Evolutionary conservation across 768 basidiomycete species (phyloP).

Genomic region (Pulveroboletus sp.): DNA sequence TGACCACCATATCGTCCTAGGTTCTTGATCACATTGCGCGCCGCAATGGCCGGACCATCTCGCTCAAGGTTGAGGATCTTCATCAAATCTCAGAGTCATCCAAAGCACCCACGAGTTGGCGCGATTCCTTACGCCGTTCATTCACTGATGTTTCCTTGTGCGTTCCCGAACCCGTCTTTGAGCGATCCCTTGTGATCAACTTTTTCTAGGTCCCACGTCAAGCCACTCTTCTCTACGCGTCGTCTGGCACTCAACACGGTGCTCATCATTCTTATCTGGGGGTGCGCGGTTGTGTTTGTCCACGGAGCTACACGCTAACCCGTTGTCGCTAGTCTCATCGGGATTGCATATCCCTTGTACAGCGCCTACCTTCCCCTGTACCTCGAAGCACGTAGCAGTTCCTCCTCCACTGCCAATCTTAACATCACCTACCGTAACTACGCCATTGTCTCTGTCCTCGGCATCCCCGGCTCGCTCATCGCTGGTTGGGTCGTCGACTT

Average conservation of each 20-base stretch:
- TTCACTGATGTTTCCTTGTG: constrained; percentile 40
- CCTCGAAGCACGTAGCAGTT: constrained; percentile 33
- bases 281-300: constrained; percentile 26
- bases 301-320: background rate
- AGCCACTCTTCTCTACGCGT: constrained; percentile 43
- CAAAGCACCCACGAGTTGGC: constrained; percentile 12
- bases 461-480: constrained; percentile 45
- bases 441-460: constrained; percentile 43
- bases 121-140: constrained; percentile 27
- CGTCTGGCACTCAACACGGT: constrained; percentile 43
- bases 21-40: constrained; percentile 46
- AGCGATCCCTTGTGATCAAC: background rate
- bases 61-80: constrained; percentile 44
- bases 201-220: constrained; percentile 40
- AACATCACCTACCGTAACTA: constrained; percentile 44
- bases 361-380: constrained; percentile 49
- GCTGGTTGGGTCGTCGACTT: constrained; percentile 43
- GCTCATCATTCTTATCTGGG: constrained; percentile 49
- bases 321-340: constrained; percentile 35
- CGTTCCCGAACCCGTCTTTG: constrained; percentile 6
- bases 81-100: constrained; percentile 24
- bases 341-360: constrained; percentile 52
- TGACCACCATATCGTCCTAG: constrained; percentile 18
- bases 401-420: constrained; percentile 19
- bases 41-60: constrained; percentile 42